Evolutionary conservation across 805 yeast species (phyloP).

Genomic region (Kodamaea kaohsiungensis): DNA sequence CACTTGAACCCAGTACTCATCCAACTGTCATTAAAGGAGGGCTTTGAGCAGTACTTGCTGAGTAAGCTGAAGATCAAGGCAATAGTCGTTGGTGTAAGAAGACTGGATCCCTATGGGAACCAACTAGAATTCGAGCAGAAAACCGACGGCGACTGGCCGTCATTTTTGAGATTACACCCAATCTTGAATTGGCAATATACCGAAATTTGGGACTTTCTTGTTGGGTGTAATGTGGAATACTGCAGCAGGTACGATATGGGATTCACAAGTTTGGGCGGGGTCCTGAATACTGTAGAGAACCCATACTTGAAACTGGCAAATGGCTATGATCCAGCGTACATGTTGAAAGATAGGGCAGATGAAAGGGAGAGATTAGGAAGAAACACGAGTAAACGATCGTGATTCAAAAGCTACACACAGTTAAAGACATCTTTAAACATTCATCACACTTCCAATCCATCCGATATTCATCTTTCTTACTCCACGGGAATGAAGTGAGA

Average conservation of each 20-base stretch:
- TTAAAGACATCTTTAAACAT: not conserved
- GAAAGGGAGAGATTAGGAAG: conserved; percentile 54
- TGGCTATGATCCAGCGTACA: conserved; percentile 53
- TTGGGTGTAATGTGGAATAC: conserved; percentile 59
- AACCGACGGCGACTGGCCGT: conserved; percentile 93
- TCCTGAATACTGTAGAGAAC: conserved; percentile 67
- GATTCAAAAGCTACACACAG: not conserved
- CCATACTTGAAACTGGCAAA: conserved; percentile 46
- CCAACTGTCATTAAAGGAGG: conserved; percentile 59
- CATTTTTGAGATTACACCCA: conserved; percentile 81
- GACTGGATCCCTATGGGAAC: conserved; percentile 83
- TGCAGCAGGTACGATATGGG: conserved; percentile 81
- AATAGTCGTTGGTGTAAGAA: conserved; percentile 83
- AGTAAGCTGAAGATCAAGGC: conserved; percentile 59
- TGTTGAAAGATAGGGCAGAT: conserved; percentile 58
- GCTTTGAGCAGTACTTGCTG: conserved; percentile 63
- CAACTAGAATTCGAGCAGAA: conserved; percentile 57
- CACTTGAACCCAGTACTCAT: conserved; percentile 49
- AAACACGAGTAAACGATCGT: conserved; percentile 6
- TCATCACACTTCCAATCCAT: too few species aligned
- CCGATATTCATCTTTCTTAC: not conserved
- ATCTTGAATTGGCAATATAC: conserved; percentile 83
- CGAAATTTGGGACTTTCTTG: conserved; percentile 83
- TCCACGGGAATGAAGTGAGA: not conserved
- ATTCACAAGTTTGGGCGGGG: conserved; percentile 87